Percentiles rank a stretch among this genome's conserved stretches.
Evolutionary conservation across 1,284 basidiomycete genomes (phyloP).

Genomic region (Earliella scabrosa): DNA sequence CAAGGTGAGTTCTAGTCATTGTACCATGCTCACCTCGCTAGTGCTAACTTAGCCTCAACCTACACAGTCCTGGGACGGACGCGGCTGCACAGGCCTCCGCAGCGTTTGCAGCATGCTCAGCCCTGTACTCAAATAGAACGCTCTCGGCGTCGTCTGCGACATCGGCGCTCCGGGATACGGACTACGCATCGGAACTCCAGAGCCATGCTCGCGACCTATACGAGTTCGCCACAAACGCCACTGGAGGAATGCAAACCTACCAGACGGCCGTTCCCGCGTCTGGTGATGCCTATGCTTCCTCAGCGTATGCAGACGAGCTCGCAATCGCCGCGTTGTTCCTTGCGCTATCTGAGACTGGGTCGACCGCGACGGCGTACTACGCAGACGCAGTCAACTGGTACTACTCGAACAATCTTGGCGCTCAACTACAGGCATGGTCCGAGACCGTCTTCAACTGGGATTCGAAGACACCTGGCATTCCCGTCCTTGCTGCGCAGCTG

Average conservation of each 20-base stretch:
- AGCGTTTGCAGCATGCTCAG: slow-evolving; percentile 86
- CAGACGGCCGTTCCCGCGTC: slow-evolving; percentile 69
- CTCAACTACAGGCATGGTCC: slow-evolving; percentile 33
- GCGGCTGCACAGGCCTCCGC: slow-evolving; percentile 83
- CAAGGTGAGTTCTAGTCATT: slow-evolving; percentile 37
- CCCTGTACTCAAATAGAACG: slow-evolving; percentile 65
- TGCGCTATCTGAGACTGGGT: slow-evolving; percentile 55
- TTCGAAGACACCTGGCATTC: slow-evolving; percentile 75
- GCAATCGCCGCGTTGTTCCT: slow-evolving; percentile 79
- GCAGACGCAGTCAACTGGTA: slow-evolving; percentile 71
- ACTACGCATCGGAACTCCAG: slow-evolving; percentile 73
- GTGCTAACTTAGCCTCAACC: not conserved
- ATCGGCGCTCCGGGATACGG: slow-evolving; percentile 72
- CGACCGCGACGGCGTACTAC: slow-evolving; percentile 40
- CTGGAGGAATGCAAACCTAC: slow-evolving; percentile 60
- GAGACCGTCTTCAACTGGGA: slow-evolving; percentile 89
- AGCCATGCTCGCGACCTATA: slow-evolving; percentile 80
- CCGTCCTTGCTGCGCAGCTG: slow-evolving; percentile 76
- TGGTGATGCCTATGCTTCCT: slow-evolving; percentile 73
- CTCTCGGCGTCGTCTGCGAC: slow-evolving; percentile 57
- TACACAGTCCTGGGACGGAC: slow-evolving; percentile 80
- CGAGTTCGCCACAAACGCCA: slow-evolving; percentile 67
- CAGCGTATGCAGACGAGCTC: slow-evolving; percentile 72
- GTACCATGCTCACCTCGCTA: no score
- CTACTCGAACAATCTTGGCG: slow-evolving; percentile 56